Base-by-base conservation (phyloP, 345 rosid species). In the Syzygium aqueum region DNA sequence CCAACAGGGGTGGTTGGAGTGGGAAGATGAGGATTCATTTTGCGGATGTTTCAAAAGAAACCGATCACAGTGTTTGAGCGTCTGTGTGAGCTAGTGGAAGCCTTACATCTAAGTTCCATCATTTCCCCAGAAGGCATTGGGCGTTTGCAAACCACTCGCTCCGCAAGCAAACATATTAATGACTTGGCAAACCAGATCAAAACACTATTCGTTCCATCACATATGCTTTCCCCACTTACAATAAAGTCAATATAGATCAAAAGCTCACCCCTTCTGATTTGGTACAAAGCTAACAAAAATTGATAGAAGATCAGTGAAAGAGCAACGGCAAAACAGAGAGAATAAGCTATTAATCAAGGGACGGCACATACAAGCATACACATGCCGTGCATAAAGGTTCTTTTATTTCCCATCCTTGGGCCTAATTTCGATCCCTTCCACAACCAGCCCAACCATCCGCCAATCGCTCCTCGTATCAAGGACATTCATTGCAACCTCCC, bases 381-480 rank as follows among this genome's bases (percentile, higher is more conserved):
- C 67, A 61, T n/a, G 6, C 67, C 17, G 30, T 61, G 33, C 67
- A 61, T n/a, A 61, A 59, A 61, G 33, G 30, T 16, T 12, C 67
- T 27, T 61, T 12, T n/a, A 27, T 61, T 27, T 27, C 17, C 67
- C 17, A 3, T 61, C 67, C 3, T 61, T 61, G 8, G 67, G 33
- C 33, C 67, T 61, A 61, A 61, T 61, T 61, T 61, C 67, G 33
- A 61, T 27, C 8, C 67, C 67, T 27, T 61, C 30, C 67, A 27
- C 67, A 12, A 86, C 33, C 53, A 90, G 63, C 11, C 88, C 91
- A n/a, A 90, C 23, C 49, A 90, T 89, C 87, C 80, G 30, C 4
- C 28, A 0, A 16, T 53, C 54, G 8, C 54, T 27, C 46, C 84
- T 80, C 40, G 84, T 77, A 85, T 90, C 92, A 57, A 2, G 2